phyloP scores from a whole-genome alignment of 305 asterid genomes.

The Galium porrigens region DNA sequence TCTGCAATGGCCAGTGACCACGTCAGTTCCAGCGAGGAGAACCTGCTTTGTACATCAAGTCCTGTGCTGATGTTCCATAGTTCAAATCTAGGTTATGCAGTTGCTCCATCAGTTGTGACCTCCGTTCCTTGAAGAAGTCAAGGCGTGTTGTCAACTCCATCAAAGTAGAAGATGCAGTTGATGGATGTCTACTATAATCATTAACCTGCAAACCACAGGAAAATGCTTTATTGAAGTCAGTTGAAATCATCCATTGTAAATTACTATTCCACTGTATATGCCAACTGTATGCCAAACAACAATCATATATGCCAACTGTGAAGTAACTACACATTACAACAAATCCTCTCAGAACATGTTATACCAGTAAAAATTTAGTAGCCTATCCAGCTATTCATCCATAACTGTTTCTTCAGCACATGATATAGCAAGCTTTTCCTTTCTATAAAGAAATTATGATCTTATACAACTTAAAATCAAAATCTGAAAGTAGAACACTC shows the following conservation, averaged over 20 bases:
- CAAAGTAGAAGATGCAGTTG: conserved; percentile 62
- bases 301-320: background rate
- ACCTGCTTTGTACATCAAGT: conserved; percentile 50
- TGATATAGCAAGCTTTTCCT: too few relatives aligned
- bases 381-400: background rate
- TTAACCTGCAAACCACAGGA: conserved; percentile 24
- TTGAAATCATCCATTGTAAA: background rate
- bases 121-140: conserved; percentile 85
- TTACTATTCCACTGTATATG: background rate
- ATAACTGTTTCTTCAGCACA: background rate
- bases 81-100: conserved; percentile 71
- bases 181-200: conserved; percentile 48
- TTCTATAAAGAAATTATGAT: background rate
- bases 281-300: background rate
- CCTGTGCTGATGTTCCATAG: conserved; percentile 52
- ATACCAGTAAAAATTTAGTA: background rate
- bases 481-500: background rate
- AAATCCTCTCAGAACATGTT: background rate
- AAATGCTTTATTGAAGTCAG: background rate
- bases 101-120: conserved; percentile 95
- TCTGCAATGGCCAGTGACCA: conserved; percentile 10
- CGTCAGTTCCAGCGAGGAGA: conserved; percentile 85
- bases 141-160: conserved; percentile 81
- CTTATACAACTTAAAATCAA: background rate
- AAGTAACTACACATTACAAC: background rate